Evolutionary conservation across 129 eudicot species (phyloP).

Genomic region (Mikania micrantha): DNA sequence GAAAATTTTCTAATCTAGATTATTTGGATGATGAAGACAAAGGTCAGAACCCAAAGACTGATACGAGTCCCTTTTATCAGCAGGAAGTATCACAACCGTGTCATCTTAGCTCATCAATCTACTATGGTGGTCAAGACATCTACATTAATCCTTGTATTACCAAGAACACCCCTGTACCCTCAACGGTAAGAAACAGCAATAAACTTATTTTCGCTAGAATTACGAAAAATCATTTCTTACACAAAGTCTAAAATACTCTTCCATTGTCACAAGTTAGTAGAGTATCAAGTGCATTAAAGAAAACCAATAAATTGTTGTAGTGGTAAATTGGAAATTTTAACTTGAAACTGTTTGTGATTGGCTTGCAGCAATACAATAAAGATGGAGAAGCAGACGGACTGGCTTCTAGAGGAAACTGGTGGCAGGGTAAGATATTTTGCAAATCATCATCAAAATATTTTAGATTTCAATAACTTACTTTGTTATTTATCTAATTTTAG

Average conservation of each 20-base stretch:
- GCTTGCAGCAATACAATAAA: conserved; percentile 36
- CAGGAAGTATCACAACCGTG: conserved; percentile 59
- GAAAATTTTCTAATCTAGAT: conserved; percentile 13
- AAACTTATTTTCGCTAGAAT: not conserved
- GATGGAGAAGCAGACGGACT: conserved; percentile 69
- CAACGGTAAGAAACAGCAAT: conserved; percentile 35
- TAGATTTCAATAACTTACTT: not conserved
- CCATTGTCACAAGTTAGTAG: not conserved
- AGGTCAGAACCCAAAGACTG: conserved; percentile 24
- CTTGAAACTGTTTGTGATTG: not conserved
- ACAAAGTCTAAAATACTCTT: not conserved
- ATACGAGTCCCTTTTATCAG: conserved; percentile 31
- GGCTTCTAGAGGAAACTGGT: conserved; percentile 92
- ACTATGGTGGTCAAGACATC: conserved; percentile 90
- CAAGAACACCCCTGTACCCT: conserved; percentile 36
- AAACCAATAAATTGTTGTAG: not conserved
- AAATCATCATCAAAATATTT: not conserved
- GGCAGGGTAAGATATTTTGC: conserved; percentile 51
- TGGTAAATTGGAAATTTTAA: not conserved
- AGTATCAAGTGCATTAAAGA: not conserved
- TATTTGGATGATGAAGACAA: conserved; percentile 28
- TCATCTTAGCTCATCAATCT: conserved; percentile 70
- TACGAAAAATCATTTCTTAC: not conserved
- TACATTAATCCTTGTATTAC: conserved; percentile 41
- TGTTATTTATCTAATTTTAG: conserved; percentile 34